A percentile compares a stretch with the other conserved stretches of the same genome.
Evolutionary conservation across 108 stramenopile genomes (phyloP).

Genomic region (Skeletonema marinoi): DNA sequence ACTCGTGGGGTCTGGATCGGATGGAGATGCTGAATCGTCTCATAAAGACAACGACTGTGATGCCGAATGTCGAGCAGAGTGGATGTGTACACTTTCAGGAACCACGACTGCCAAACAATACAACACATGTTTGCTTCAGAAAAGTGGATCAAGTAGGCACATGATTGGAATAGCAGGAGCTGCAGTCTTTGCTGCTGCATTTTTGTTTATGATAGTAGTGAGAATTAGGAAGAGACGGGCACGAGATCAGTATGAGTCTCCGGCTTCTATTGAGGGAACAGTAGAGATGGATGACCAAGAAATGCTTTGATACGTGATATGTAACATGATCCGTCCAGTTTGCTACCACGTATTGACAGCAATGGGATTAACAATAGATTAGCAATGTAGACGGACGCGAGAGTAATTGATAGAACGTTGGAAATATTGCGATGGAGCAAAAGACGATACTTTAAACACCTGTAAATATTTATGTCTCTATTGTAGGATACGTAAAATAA

Average conservation of each 20-base stretch:
- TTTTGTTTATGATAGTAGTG: neutral
- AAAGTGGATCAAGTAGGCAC: neutral
- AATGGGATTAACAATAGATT: no score
- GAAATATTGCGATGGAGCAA: neutral
- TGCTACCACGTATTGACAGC: no score
- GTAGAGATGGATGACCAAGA: neutral
- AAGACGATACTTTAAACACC: neutral
- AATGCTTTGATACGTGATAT: no score
- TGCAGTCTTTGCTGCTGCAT: conserved; percentile 4
- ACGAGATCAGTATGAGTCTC: conserved; percentile 12
- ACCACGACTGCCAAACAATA: conserved; percentile 22
- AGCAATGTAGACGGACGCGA: no score
- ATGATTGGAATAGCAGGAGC: conserved; percentile 1
- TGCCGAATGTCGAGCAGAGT: conserved; percentile 33
- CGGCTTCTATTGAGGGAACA: conserved; percentile 11
- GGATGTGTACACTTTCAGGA: conserved; percentile 38
- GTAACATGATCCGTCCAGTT: no score
- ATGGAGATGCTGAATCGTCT: neutral
- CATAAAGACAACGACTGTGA: conserved; percentile 25
- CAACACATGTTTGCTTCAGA: conserved; percentile 20
- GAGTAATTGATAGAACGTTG: no score
- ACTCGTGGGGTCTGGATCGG: conserved; percentile 26
- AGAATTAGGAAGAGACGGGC: conserved; percentile 7
- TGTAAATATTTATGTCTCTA: neutral
- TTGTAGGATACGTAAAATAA: neutral